Base-by-base conservation (phyloP, 2,329 filamentous ascomycete species). In the Ambrosiella cleistominuta region DNA sequence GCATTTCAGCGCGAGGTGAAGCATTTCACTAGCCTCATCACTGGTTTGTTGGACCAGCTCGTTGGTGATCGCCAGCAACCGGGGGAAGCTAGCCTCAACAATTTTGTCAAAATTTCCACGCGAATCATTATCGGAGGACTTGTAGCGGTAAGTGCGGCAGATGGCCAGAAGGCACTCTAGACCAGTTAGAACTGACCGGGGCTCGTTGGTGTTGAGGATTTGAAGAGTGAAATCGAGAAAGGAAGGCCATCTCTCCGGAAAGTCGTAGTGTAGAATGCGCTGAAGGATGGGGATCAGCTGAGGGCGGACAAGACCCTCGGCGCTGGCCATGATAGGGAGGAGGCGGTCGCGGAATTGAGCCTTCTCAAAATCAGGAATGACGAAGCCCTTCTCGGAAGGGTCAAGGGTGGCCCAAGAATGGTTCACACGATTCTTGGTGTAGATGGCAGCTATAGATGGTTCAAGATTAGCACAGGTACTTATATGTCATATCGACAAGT, bases 381-480 rank as follows among this genome's bases (percentile, higher is more conserved):
- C 75, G 65, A 81, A 82, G 65, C 85, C 82, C 62, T 83, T 79
- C 19, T 56, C 60, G 67, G 79, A 82, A 63, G 91, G 85, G 63
- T 94, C 87, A 66, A 78, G 77, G 62, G 80, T 82, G 58, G 84
- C 79, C 93, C 93, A 98, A 66, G 88, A 89, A 68, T 90, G 86
- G 70, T 86, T 91, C 70, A 97, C 86, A 68, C 90, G 86, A 74
- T 98, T 97, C 75, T 98, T 98, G 70, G 97, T 82, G 73, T 97
- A 98, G 65, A 98, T 88, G 68, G 91, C 90, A 67, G 89, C 91
- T 96, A 70, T 62, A 57, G 13, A 7, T 53, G 58, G 60, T 64
- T 57, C 63, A 56, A 58, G 15, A n/a, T 39, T 58, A 54, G 44
- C 35, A 27, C 13, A 13, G 2, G 37, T 49, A 7, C 13, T 40